These are phyloP conservation scores for Geotrichum restrictum DNA, from an alignment of 1,139 yeast genomes.

Conservation along the genomic window DNA sequence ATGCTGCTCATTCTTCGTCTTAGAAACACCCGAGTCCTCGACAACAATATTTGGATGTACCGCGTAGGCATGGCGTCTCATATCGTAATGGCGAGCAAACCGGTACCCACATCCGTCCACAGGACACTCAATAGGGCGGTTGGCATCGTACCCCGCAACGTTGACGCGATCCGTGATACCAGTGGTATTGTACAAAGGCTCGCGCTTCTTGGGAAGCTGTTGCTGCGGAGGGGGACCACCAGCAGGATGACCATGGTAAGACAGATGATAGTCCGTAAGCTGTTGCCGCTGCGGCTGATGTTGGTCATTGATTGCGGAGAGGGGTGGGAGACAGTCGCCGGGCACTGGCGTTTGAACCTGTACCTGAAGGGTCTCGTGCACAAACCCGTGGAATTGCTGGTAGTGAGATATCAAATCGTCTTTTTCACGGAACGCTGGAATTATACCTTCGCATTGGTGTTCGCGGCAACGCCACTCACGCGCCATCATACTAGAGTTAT, in stretches of 20 bases:
- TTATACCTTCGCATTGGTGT: conserved; percentile 40
- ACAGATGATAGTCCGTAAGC: conserved; percentile 15
- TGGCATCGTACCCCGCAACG: conserved; percentile 38
- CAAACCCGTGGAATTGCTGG: conserved; percentile 38
- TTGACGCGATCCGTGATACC: conserved; percentile 34
- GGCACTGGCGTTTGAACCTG: conserved; percentile 22
- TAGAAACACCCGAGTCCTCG: conserved; percentile 1
- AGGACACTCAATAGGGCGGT: conserved; percentile 36
- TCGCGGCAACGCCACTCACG: conserved; percentile 23
- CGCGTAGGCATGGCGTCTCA: conserved; percentile 39
- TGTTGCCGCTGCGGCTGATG: conserved; percentile 15
- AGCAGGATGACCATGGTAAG: conserved; percentile 16
- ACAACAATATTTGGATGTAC: conserved; percentile 26
- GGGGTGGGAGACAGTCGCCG: conserved; percentile 17
- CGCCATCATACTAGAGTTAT: conserved; percentile 7
- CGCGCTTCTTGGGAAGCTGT: conserved; percentile 16
- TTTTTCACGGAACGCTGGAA: conserved; percentile 41
- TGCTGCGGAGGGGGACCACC: background rate
- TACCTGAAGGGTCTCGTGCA: conserved; percentile 28
- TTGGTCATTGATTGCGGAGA: conserved; percentile 14
- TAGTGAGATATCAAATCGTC: conserved; percentile 46
- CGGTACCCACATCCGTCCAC: conserved; percentile 37
- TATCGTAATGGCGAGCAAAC: conserved; percentile 41
- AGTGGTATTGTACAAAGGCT: conserved; percentile 17
- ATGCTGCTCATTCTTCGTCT: background rate